Base-by-base conservation (phyloP, 2,329 filamentous ascomycete genomes). In the Pestalotiopsis sp. region DNA sequence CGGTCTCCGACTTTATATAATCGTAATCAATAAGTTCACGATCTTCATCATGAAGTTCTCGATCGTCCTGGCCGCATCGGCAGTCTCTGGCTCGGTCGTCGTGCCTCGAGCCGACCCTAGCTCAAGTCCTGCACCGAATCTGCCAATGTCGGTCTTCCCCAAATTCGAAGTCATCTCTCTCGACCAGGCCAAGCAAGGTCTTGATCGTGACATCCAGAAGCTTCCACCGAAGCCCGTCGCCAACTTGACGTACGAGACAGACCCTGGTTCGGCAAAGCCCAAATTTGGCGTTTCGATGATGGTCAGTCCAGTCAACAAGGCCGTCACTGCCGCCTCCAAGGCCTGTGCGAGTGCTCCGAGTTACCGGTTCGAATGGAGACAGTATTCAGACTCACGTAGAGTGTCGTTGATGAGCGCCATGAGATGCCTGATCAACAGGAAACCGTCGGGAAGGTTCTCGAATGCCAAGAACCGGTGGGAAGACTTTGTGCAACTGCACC, bases 401-500 rank as follows among this genome's bases (percentile, higher is more conserved):
- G 66, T 72, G 62, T 75, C 76, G 4, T 78, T 76, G 59, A 72
- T 78, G 23, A 61, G 69, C 14, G 76, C 75, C 13, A 73, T 79
- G 67, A 71, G 76, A 71, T 79, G 77, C 69, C 69, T 79, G 66
- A 69, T 74, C 56, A 71, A 75, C 36, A 74, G 69, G 49, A 72
- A 74, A 2, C 58, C 77, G 4, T 76, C 75, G 3, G 78, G 77
- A 31, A 70, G 70, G 7, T 76, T 74, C 61, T 27, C 68, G 7
- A 72, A 73, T 12, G 71, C 77, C 2, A 69, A 57, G 67, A 79
- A 76, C 74, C 73, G 78, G 57, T 80, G 76, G 66, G 78, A 80
- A 68, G 78, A 80, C 65, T 70, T 80, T 58, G 75, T 77, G 6
- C 74, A 73, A 14, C 68, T 78, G 2, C 78, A 80, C 71, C 78